A percentile compares a stretch with the other conserved stretches of the same genome.
phyloP scores from a whole-genome alignment of 768 basidiomycete species.

The Boletus sp. region DNA sequence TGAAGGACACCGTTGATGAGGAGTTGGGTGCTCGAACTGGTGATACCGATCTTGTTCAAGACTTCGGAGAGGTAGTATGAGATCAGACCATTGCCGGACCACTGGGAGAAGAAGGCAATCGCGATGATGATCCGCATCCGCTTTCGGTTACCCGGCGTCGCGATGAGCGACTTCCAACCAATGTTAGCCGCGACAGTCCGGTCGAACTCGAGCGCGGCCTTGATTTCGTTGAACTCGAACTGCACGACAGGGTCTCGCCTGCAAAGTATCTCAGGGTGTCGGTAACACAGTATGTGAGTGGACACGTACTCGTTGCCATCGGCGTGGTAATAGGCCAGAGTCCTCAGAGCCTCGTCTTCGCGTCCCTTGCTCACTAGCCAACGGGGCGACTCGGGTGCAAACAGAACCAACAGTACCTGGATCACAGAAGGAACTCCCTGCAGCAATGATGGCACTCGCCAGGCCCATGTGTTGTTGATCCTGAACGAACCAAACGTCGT shows the following conservation, averaged over 20 bases:
- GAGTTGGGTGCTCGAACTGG: constrained; percentile 49
- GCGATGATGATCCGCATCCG: constrained; percentile 67
- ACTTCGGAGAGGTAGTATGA: constrained; percentile 75
- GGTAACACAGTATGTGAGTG: not conserved
- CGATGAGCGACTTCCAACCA: constrained; percentile 67
- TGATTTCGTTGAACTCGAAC: constrained; percentile 81
- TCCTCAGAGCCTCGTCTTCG: constrained; percentile 61
- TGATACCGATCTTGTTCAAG: constrained; percentile 62
- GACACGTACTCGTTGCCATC: constrained; percentile 58
- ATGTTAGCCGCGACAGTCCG: constrained; percentile 54
- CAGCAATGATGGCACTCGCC: constrained; percentile 76
- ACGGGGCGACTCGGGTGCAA: constrained; percentile 81
- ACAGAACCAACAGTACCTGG: constrained; percentile 64
- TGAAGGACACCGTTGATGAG: constrained; percentile 64
- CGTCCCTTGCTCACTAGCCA: constrained; percentile 76
- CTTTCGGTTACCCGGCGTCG: constrained; percentile 64
- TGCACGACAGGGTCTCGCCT: constrained; percentile 64
- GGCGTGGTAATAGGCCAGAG: constrained; percentile 81
- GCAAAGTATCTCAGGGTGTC: not conserved
- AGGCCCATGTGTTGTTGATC: constrained; percentile 66
- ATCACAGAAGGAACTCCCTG: constrained; percentile 70
- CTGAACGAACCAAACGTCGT: constrained; percentile 78
- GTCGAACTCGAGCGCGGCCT: constrained; percentile 73
- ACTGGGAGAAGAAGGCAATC: constrained; percentile 71
- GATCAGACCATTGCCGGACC: constrained; percentile 72